Base-by-base conservation (phyloP, 1,284 basidiomycete genomes). In the Pyrrhoderma lamaoense region DNA sequence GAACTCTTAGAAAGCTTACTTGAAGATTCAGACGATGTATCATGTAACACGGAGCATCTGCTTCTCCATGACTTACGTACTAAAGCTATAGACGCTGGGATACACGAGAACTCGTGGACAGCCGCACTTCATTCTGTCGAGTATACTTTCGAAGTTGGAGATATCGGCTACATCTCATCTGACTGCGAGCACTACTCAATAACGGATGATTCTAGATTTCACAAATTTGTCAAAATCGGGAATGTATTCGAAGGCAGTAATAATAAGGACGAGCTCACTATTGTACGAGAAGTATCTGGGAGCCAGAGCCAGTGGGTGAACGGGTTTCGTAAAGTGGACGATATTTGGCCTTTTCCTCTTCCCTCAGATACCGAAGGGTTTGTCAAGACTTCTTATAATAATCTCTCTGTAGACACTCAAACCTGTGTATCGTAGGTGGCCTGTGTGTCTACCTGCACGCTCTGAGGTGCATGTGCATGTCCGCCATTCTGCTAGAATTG, bases 131-230 rank as follows among this genome's bases (percentile, higher is more conserved):
- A 67, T 7, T 62, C 68, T 4, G 64, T 66, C 51, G 66, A 68
- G 49, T 38, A 42, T 13, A 13, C n/a, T 14, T 73, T 72, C 49
- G 47, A 57, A 2, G 66, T 73, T 19, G 76, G 75, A 1, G 76
- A 78, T 52, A 57, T 74, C 18, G 75, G 75, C 8, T 76, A 73
- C 51, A 59, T 77, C 34, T 67, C 68, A 0, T 51, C 56, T 1
- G 66, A 19, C 11, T n/a, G 27, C 13, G 22, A 31, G 7, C 27
- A 31, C 5, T 5, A 47, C 5, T 35, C 14, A 13, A 21, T 52
- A 18, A 38, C 45, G 9, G 51, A 52, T 38, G 34, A 37, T 31
- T 36, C 44, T 11, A 22, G 52, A 18, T 71, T 71, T 56, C 52
- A 61, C 7, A 60, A 66, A 1, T 77, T 76, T 54, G 63, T 72